Base-by-base conservation (phyloP, 768 basidiomycete genomes). In the Kwoniella sp. region DNA sequence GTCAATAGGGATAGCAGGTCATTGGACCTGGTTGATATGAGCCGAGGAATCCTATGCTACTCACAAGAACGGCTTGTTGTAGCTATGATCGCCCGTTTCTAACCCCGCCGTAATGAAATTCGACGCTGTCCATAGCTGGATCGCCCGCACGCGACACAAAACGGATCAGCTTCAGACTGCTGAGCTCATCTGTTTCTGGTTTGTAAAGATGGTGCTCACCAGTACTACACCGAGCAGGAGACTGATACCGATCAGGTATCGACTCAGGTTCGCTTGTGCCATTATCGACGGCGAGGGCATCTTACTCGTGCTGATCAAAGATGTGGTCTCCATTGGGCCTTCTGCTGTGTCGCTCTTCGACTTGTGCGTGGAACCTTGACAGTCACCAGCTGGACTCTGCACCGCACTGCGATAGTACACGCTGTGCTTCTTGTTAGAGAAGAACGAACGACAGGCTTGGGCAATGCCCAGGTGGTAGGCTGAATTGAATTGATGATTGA, bases 1-100 rank as follows among this genome's bases (percentile, higher is more conserved):
- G n/a, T n/a, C n/a, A n/a, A n/a, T n/a, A n/a, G n/a, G n/a, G n/a
- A n/a, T n/a, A n/a, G n/a, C n/a, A n/a, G n/a, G n/a, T n/a, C n/a
- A n/a, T n/a, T n/a, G n/a, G n/a, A n/a, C n/a, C n/a, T n/a, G n/a
- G n/a, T n/a, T n/a, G n/a, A n/a, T n/a, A n/a, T n/a, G n/a, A n/a
- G n/a, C n/a, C n/a, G n/a, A 29, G 20, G n/a, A 29, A 9, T 12
- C 26, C 20, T 28, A 37, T 38, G 13, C 11, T 30, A 81, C 86
- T 63, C 66, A 88, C 93, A 93, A 83, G 81, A 95, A 98, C 9
- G 92, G 92, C 74, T 96, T 97, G 77, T 89, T 86, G 72, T 88
- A 95, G 48, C 91, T 66, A 55, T 75, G 38, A 5, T 72, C 92
- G 38, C 82, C 85, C n/a, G 82, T 83, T 58, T 86, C 86, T 65